Percentiles rank a stretch among this genome's conserved stretches.
phyloP scores from a whole-genome alignment of 768 basidiomycete genomes.

The Mrakia gelida region DNA sequence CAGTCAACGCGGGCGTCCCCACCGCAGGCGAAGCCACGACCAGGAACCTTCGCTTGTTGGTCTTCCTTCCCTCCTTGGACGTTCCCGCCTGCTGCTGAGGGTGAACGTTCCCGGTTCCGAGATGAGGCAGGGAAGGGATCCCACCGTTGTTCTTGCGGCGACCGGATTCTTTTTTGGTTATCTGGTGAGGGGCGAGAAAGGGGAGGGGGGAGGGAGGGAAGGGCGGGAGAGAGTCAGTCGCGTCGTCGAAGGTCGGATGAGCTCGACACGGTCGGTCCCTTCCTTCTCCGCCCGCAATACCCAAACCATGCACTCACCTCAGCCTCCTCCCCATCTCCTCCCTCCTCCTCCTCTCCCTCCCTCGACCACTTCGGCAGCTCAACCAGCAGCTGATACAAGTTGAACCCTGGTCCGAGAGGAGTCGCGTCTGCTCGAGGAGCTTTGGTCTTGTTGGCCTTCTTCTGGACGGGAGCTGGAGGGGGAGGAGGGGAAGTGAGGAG shows the following conservation, averaged over 20 bases:
- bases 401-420: neutral
- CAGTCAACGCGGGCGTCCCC: neutral
- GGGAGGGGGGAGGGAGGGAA: neutral
- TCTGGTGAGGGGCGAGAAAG: neutral
- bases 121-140: neutral
- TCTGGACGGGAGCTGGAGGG: neutral
- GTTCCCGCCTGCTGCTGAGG: neutral
- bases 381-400: conserved; percentile 22
- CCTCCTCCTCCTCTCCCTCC: neutral
- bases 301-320: too few species aligned
- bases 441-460: conserved; percentile 2
- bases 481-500: conserved; percentile 7
- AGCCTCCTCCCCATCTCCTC: neutral
- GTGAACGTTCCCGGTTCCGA: neutral
- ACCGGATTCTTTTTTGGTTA: conserved; percentile 16
- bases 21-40: neutral
- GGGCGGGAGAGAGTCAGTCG: neutral
- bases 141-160: conserved; percentile 19
- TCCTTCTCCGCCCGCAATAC: too few species aligned
- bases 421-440: neutral
- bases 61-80: neutral
- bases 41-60: neutral
- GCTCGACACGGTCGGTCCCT: too few species aligned
- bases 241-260: too few species aligned
- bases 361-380: conserved; percentile 24